Percentiles rank a stretch among this genome's conserved stretches.
Evolutionary conservation across 1,139 yeast species (phyloP).

Genomic region (Suhomyces taliae): DNA sequence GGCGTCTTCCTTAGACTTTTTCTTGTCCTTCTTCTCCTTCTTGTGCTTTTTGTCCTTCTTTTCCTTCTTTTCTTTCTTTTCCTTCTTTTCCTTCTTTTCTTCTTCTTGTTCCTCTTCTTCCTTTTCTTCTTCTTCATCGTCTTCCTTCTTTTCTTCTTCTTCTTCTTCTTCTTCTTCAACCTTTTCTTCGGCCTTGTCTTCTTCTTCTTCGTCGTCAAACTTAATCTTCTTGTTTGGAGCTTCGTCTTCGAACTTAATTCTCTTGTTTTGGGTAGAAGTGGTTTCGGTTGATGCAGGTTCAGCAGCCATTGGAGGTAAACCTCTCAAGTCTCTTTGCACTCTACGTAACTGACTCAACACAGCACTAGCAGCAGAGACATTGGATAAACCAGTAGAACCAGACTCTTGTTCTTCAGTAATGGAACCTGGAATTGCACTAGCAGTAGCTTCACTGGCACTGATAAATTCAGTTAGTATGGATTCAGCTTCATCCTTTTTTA

Average conservation of each 20-base stretch:
- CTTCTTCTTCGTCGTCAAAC: constrained; percentile 26
- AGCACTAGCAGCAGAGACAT: constrained; percentile 28
- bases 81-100: constrained; percentile 21
- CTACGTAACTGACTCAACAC: constrained; percentile 61
- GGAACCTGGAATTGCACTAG: constrained; percentile 12
- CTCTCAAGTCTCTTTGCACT: constrained; percentile 69
- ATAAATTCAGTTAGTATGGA: constrained; percentile 47
- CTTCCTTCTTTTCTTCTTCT: constrained; percentile 19
- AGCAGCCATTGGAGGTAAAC: constrained; percentile 61
- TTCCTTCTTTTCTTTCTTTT: constrained; percentile 20
- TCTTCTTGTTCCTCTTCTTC: constrained; percentile 14
- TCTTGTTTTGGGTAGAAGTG: constrained; percentile 18
- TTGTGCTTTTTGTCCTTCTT: constrained; percentile 39
- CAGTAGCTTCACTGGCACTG: constrained; percentile 27
- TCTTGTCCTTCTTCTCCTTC: constrained; percentile 18
- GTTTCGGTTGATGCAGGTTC: constrained; percentile 19
- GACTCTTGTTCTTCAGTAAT: constrained; percentile 9
- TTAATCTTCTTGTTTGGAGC: constrained; percentile 27
- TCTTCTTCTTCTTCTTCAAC: constrained; percentile 9
- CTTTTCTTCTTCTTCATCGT: constrained; percentile 12
- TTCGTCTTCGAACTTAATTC: constrained; percentile 25
- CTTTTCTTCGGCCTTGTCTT: constrained; percentile 6
- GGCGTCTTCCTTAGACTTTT: constrained; percentile 4
- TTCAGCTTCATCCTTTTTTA: constrained; percentile 46
- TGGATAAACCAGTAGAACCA: constrained; percentile 22